Evolutionary conservation across 2,329 filamentous ascomycete genomes (phyloP), one percentile per base, ranked within the genome.

Genomic region (Xylariales sp.): DNA sequence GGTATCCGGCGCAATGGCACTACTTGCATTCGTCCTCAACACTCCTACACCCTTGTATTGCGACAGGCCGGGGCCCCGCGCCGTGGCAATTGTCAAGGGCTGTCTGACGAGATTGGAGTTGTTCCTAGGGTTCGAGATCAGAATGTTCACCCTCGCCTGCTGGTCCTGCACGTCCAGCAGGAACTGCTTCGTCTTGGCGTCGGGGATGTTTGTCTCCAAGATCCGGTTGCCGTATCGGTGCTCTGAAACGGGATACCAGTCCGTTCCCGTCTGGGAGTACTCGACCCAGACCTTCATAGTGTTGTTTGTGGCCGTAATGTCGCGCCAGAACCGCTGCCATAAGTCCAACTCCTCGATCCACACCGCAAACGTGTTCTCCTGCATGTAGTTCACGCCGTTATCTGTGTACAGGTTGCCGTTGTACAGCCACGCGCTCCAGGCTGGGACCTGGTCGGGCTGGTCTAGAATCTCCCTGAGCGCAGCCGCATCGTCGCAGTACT

Each of bases 281-380:
- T 55, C 53, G 10, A 52, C 46, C 53, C 53, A 55, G 4, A 55
- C 50, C 7, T 31, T 39, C 28, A 48, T 43, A 3, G 52, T 49
- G 34, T 51, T 55, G 16, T 46, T 36, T 20, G 34, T 22, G 18
- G 49, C 46, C 3, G 51, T 46, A 6, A 52, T 55, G 29, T 55
- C 53, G 4, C 53, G 51, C 53, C 53, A 55, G 33, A 51, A 51
- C 4, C 52, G 45, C 42, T 55, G 51, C 53, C 53, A 55, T 29
- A 52, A 50, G 1, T 52, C 52, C 1, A 49, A 46, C 39, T 51
- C 52, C 11, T 48, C 32, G 41, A 48, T 41, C 51, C 52, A 55
- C 5, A 55, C 46, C 1, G 52, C 45, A n/a, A 45, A 40, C 1
- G 52, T 55, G 28, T 51, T 43, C 31, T 55, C 51, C 33, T 55